A percentile compares a stretch with the other conserved stretches of the same genome.
Evolutionary conservation across 2,329 filamentous ascomycete genomes (phyloP).

Genomic region (Curvularia lunata): DNA sequence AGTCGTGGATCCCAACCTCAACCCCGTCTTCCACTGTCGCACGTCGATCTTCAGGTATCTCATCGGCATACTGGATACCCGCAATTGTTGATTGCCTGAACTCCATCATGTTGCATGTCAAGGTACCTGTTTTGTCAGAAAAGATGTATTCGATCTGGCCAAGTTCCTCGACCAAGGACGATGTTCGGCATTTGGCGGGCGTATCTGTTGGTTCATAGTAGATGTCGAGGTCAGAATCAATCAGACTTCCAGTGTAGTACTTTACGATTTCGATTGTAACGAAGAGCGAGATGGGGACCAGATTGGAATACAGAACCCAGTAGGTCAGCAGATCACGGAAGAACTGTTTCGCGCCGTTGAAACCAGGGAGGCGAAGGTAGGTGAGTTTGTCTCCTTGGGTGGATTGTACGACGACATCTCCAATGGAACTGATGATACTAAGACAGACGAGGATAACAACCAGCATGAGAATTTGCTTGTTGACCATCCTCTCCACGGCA

Average conservation of each 20-base stretch:
- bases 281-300: constrained; percentile 97
- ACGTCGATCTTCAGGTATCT: constrained; percentile 87
- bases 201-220: constrained; percentile 97
- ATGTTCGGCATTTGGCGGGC: constrained; percentile 93
- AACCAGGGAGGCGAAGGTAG: constrained; percentile 71
- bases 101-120: constrained; percentile 99
- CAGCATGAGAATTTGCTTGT: constrained; percentile 89
- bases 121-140: constrained; percentile 94
- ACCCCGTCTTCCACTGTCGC: constrained; percentile 78
- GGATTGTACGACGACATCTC: constrained; percentile 81
- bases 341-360: constrained; percentile 78
- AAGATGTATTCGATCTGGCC: constrained; percentile 99
- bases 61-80: constrained; percentile 91
- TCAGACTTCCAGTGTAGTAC: constrained; percentile 96
- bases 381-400: constrained; percentile 65
- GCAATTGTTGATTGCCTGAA: constrained; percentile 94
- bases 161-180: constrained; percentile 93
- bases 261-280: constrained; percentile 98
- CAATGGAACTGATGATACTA: constrained; percentile 88
- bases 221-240: constrained; percentile 96
- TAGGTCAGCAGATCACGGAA: constrained; percentile 96
- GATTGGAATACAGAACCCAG: constrained; percentile 95
- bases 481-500: constrained; percentile 92
- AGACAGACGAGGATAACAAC: constrained; percentile 82
- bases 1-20: constrained; percentile 83